Evolutionary conservation across 495 filamentous ascomycete species (phyloP).

Genomic region (Annulohypoxylon nitens): DNA sequence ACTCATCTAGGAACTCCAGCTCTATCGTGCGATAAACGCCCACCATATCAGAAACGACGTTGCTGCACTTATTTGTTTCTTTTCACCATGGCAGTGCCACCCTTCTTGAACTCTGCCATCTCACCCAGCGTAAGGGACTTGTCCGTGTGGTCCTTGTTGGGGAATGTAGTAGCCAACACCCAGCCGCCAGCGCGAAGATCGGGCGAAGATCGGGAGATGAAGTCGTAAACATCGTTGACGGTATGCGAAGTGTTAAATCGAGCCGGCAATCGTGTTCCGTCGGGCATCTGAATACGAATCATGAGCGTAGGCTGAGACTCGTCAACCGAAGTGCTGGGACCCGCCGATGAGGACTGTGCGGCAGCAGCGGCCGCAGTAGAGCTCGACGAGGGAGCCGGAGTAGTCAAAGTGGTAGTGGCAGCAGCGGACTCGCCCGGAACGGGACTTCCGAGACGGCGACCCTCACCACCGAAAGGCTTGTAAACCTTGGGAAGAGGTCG

Average conservation of each 20-base stretch:
- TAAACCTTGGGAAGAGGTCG: constrained; percentile 84
- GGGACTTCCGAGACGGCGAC: constrained; percentile 91
- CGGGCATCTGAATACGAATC: constrained; percentile 89
- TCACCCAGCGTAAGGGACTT: constrained; percentile 77
- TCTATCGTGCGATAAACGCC: constrained; percentile 26
- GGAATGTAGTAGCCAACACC: constrained; percentile 94
- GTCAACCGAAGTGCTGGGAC: constrained; percentile 71
- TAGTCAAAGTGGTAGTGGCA: constrained; percentile 16
- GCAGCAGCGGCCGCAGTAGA: constrained; percentile 63
- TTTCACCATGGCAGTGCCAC: constrained; percentile 89
- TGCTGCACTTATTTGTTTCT: constrained; percentile 28
- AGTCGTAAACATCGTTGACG: constrained; percentile 89
- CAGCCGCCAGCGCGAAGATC: constrained; percentile 72
- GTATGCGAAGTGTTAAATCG: constrained; percentile 95
- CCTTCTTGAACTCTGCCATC: constrained; percentile 81
- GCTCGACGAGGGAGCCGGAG: constrained; percentile 50
- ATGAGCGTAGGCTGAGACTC: constrained; percentile 80
- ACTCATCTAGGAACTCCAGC: constrained; percentile 7
- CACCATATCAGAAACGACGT: background rate
- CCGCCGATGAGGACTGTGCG: constrained; percentile 53
- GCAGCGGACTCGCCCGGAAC: constrained; percentile 72
- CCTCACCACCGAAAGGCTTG: constrained; percentile 85
- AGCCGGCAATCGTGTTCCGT: constrained; percentile 86
- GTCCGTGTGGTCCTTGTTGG: constrained; percentile 91
- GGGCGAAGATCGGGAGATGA: constrained; percentile 77